Evolutionary conservation across 345 rosid genomes (phyloP), one percentile per base, ranked within the genome.

Genomic region (Mercurialis annua): DNA sequence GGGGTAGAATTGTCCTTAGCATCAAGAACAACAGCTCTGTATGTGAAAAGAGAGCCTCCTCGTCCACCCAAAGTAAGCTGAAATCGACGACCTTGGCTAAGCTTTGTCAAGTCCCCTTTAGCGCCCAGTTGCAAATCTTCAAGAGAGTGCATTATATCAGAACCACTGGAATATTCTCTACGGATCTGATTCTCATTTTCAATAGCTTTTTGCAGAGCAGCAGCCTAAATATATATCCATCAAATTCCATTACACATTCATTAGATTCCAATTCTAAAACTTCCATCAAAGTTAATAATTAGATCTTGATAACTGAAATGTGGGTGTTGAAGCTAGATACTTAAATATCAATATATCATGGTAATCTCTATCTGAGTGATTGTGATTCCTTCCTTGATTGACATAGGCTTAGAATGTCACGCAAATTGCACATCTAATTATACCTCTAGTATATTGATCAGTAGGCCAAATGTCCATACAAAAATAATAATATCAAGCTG

Each of bases 81-180:
- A 66, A 82, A 49, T 29, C 90, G 81, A 47, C 83, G 81, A 49
- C 97, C 98, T 61, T 68, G 84, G 46, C 44, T 69, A 65, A 87
- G 86, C 62, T 80, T 76, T 7, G 68, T 61, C 44, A 93, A 67
- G 63, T 82, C 84, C 56, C 96, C 96, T 74, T 85, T 78, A 62
- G 84, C 81, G 71, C 96, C 94, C 20, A 86, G 80, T 68, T 67
- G 82, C 52, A 93, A 82, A 74, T 93, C 97, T 81, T 90, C 90
- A 26, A 88, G 84, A 40, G 97, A 81, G 81, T 86, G 85, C 66
- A 81, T 51, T 66, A 87, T 58, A 65, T 89, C 92, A 69, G 87
- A 78, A 50, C 90, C 90, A 68, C 71, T 71, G 59, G 76, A 83
- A 71, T 85, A 83, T 56, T 87, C 85, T 66, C 46, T 79, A 73